A percentile compares a stretch with the other conserved stretches of the same genome.
These are phyloP conservation scores for Parafenestella ontariensis DNA, from an alignment of 2,329 filamentous ascomycete species.

Conservation along the genomic window DNA sequence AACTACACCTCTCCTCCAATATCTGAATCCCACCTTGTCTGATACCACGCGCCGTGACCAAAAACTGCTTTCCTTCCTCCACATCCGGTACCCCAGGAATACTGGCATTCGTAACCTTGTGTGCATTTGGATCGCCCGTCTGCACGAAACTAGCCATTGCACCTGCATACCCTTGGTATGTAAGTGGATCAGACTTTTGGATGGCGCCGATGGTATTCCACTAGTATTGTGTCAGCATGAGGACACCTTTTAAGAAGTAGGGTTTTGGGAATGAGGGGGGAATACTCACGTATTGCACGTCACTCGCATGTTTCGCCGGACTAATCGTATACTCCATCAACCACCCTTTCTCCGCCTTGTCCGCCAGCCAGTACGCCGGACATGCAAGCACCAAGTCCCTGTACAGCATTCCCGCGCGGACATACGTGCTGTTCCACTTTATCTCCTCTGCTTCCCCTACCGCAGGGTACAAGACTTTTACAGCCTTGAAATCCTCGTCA, in stretches of 20 bases:
- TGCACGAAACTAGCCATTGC: conserved; percentile 68
- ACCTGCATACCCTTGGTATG: conserved; percentile 65
- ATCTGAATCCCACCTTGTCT: conserved; percentile 46
- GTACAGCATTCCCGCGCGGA: conserved; percentile 64
- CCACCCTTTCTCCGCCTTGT: conserved; percentile 57
- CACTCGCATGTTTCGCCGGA: conserved; percentile 66
- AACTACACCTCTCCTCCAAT: conserved; percentile 59
- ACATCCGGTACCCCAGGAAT: conserved; percentile 57
- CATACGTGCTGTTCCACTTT: conserved; percentile 59
- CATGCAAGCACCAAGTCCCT: conserved; percentile 66
- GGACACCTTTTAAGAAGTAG: background rate
- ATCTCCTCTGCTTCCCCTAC: conserved; percentile 58
- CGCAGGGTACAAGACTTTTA: conserved; percentile 58
- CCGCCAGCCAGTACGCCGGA: conserved; percentile 65
- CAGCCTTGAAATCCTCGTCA: conserved; percentile 45
- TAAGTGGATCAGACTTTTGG: conserved; percentile 60
- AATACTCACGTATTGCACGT: conserved; percentile 61
- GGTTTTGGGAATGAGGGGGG: background rate
- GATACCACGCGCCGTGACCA: conserved; percentile 58
- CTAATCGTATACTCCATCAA: conserved; percentile 66
- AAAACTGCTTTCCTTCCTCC: conserved; percentile 56
- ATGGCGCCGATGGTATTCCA: conserved; percentile 64
- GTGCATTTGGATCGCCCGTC: conserved; percentile 64
- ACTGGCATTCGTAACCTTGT: conserved; percentile 59
- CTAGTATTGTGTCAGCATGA: conserved; percentile 23